phyloP scores from a whole-genome alignment of 805 yeast genomes.

The Metschnikowia lochheadii region DNA sequence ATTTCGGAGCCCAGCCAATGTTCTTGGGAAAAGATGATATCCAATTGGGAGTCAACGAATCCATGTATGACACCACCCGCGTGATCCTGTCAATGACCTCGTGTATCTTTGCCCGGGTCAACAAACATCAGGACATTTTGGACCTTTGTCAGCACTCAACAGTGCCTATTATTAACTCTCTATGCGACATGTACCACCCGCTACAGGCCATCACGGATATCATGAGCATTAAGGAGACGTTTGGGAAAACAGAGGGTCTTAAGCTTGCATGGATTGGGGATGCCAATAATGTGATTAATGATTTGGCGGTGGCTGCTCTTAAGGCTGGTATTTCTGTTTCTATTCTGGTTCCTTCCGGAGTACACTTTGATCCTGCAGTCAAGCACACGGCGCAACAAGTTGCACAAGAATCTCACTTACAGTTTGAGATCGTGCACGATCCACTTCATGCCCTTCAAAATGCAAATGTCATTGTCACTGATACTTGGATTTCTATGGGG shows the following conservation, averaged over 20 bases:
- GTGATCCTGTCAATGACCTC: slow-evolving; percentile 95
- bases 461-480: slow-evolving; percentile 87
- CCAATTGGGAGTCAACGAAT: slow-evolving; percentile 93
- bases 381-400: slow-evolving; percentile 43
- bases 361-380: slow-evolving; percentile 58
- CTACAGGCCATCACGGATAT: slow-evolving; percentile 92
- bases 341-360: slow-evolving; percentile 78
- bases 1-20: slow-evolving; percentile 95
- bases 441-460: slow-evolving; percentile 68
- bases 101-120: slow-evolving; percentile 95
- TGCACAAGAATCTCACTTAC: slow-evolving; percentile 39
- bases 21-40: slow-evolving; percentile 95
- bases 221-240: slow-evolving; percentile 77
- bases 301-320: slow-evolving; percentile 81
- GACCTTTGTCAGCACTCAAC: slow-evolving; percentile 72
- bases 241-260: slow-evolving; percentile 54
- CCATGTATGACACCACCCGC: slow-evolving; percentile 80
- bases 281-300: slow-evolving; percentile 93
- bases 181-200: slow-evolving; percentile 92
- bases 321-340: slow-evolving; percentile 80
- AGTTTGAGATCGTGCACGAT: slow-evolving; percentile 60
- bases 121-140: slow-evolving; percentile 75
- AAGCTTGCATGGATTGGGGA: slow-evolving; percentile 96
- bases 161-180: slow-evolving; percentile 90
- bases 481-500: slow-evolving; percentile 98